Percentiles rank a stretch among this genome's conserved stretches.
phyloP scores from a whole-genome alignment of 2,329 filamentous ascomycete genomes.

The Hypoxylon sp. region DNA sequence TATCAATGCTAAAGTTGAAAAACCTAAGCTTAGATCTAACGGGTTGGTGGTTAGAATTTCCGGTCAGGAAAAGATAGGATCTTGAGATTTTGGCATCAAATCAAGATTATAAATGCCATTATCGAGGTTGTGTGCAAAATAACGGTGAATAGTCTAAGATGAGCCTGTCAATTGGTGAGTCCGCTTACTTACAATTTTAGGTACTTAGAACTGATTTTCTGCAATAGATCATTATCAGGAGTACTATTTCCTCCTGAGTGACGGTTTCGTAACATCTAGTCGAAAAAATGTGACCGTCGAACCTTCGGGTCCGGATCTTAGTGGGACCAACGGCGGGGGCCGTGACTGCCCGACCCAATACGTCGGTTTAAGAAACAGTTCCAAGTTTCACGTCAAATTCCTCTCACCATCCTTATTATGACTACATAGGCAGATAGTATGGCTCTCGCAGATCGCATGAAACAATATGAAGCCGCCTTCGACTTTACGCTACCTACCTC shows the following conservation, averaged over 20 bases:
- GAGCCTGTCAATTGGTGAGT: not conserved
- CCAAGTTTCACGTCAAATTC: no score
- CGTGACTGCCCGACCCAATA: constrained; percentile 11
- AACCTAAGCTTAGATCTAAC: not conserved
- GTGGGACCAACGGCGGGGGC: constrained; percentile 25
- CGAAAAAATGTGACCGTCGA: not conserved
- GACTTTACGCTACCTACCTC: constrained; percentile 29
- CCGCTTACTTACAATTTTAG: no score
- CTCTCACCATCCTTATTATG: no score
- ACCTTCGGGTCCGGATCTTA: constrained; percentile 17
- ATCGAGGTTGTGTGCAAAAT: not conserved
- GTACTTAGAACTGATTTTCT: no score
- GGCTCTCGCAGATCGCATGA: constrained; percentile 37
- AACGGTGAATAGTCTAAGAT: not conserved
- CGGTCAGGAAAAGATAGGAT: not conserved
- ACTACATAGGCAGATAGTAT: no score
- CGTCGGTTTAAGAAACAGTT: no score
- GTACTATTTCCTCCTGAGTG: not conserved
- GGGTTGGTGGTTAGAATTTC: not conserved
- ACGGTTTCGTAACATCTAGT: not conserved
- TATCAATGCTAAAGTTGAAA: not conserved
- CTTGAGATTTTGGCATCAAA: not conserved
- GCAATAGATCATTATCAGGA: no score
- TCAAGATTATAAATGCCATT: not conserved
- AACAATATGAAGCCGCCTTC: constrained; percentile 30